These are phyloP conservation scores for Diaporthe sp. DNA, from an alignment of 2,329 filamentous ascomycete species.

Conservation along the genomic window DNA sequence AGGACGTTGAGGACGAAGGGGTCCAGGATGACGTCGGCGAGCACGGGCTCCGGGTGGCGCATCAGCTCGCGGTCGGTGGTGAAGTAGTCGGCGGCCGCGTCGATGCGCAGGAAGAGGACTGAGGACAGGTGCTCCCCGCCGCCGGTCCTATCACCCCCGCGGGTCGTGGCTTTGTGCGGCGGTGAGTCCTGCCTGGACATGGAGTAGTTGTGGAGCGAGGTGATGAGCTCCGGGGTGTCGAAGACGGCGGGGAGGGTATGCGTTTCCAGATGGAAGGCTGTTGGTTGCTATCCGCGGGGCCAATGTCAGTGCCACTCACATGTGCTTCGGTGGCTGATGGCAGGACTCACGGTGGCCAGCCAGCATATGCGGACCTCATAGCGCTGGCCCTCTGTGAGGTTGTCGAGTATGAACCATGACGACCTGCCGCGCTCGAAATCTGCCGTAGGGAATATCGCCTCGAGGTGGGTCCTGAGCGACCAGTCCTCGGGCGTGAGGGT, in stretches of 20 bases:
- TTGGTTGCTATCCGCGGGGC: slow-evolving; percentile 78
- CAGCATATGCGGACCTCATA: slow-evolving; percentile 96
- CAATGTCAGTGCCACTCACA: neutral
- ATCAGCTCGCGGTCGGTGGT: slow-evolving; percentile 82
- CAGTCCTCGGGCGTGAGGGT: slow-evolving; percentile 71
- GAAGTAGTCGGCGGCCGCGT: slow-evolving; percentile 87
- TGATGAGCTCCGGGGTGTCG: slow-evolving; percentile 71
- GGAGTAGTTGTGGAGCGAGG: slow-evolving; percentile 75
- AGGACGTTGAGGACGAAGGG: slow-evolving; percentile 85
- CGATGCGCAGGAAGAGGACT: slow-evolving; percentile 79
- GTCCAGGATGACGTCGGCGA: slow-evolving; percentile 87
- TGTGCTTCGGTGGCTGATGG: neutral
- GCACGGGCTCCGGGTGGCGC: slow-evolving; percentile 78
- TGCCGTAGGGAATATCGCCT: slow-evolving; percentile 75
- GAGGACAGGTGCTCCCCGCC: slow-evolving; percentile 56
- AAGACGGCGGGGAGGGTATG: slow-evolving; percentile 74
- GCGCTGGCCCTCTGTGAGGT: slow-evolving; percentile 77
- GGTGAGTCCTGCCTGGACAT: slow-evolving; percentile 57
- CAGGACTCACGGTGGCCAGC: slow-evolving; percentile 83
- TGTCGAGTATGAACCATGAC: slow-evolving; percentile 84
- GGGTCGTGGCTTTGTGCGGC: neutral
- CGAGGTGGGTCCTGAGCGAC: slow-evolving; percentile 73
- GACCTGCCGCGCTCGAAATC: slow-evolving; percentile 68
- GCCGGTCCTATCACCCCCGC: neutral
- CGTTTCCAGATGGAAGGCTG: slow-evolving; percentile 78